Conservation (phyloP, 2,329 filamentous ascomycete genomes). For the Nectriaceae sp. region DNA sequence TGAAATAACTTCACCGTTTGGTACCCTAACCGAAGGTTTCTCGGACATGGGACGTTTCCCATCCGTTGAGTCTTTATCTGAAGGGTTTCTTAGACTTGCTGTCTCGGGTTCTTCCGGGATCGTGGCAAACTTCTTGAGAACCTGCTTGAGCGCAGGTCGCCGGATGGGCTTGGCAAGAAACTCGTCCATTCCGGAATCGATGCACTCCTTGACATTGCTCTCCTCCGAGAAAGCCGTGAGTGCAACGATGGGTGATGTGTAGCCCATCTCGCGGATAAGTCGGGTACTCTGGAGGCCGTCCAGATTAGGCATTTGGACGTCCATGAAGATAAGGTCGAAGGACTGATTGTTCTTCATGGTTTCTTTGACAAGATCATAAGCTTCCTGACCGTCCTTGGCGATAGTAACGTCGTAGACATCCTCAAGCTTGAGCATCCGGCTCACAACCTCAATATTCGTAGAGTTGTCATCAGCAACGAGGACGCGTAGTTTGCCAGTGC, state of each 20-base stretch:
- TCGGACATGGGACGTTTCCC: constrained; percentile 1
- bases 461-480: constrained; percentile 77
- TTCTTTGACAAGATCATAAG: constrained; percentile 80
- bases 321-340: constrained; percentile 94
- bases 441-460: constrained; percentile 60
- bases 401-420: constrained; percentile 86
- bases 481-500: constrained; percentile 69
- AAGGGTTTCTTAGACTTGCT: background rate
- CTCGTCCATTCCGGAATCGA: constrained; percentile 90
- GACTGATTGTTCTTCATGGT: constrained; percentile 72
- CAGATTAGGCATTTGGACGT: constrained; percentile 92
- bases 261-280: constrained; percentile 83
- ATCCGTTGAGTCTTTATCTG: constrained; percentile 1
- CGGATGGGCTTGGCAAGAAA: constrained; percentile 79
- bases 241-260: constrained; percentile 84
- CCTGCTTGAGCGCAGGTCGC: constrained; percentile 81
- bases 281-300: constrained; percentile 86
- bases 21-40: background rate
- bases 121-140: constrained; percentile 80
- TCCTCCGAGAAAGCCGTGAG: constrained; percentile 90
- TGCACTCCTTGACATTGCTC: constrained; percentile 82
- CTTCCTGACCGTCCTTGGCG: constrained; percentile 84
- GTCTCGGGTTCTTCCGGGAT: constrained; percentile 67
- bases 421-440: constrained; percentile 71
- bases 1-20: background rate